Evolutionary conservation across 2,329 filamentous ascomycete genomes (phyloP).

Genomic region (Paracamarosporium sp.): DNA sequence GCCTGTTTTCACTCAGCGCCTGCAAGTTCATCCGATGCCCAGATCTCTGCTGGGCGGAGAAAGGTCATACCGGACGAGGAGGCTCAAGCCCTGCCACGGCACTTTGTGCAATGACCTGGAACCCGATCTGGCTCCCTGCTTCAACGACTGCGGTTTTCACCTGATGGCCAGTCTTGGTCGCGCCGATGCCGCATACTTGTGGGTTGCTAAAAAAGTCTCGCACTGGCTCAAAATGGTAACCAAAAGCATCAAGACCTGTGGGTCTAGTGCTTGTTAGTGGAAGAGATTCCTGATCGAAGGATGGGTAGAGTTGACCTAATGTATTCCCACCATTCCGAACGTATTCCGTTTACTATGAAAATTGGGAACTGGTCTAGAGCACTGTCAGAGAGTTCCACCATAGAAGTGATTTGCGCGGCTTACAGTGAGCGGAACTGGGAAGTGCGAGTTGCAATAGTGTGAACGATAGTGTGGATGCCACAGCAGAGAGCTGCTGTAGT

Average conservation of each 20-base stretch:
- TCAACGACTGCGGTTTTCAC: neutral
- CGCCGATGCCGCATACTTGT: neutral
- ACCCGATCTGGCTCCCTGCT: conserved; percentile 4
- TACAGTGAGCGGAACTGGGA: neutral
- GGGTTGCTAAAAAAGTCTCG: neutral
- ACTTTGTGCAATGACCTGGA: neutral
- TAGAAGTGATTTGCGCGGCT: too few relatives aligned
- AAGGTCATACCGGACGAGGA: neutral
- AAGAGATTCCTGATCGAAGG: neutral
- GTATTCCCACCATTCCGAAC: conserved; percentile 2
- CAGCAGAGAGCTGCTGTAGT: conserved; percentile 4
- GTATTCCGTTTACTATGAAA: neutral
- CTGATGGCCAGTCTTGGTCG: neutral
- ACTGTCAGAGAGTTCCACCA: neutral
- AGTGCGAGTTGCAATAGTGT: neutral
- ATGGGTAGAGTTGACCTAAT: neutral
- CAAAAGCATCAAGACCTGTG: neutral
- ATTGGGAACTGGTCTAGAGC: neutral
- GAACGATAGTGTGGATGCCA: neutral
- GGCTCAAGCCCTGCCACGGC: neutral
- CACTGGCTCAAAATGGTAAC: neutral
- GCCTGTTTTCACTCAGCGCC: neutral
- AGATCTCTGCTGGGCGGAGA: neutral
- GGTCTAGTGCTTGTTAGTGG: neutral
- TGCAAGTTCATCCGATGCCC: neutral